Conservation (phyloP, 106 monocot species). For the Alisma plantagoaquatica region DNA sequence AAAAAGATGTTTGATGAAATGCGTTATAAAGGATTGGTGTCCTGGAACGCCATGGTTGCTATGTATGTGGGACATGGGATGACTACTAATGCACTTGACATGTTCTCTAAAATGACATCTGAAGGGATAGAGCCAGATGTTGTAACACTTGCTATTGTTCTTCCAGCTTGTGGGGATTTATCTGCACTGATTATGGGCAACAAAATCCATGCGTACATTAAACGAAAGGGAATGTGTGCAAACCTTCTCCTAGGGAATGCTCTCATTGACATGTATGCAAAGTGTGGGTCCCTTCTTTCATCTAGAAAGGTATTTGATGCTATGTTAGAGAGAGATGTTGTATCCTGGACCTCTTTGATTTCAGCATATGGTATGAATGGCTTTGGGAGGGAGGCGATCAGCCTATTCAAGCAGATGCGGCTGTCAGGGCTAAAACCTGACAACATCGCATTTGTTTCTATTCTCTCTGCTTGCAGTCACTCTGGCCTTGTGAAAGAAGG, state of each 20-base stretch:
- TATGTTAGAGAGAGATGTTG: slow-evolving; percentile 54
- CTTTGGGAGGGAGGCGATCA: slow-evolving; percentile 37
- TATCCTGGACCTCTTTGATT: slow-evolving; percentile 78
- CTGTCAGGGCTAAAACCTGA: slow-evolving; percentile 53
- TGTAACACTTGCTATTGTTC: slow-evolving; percentile 57
- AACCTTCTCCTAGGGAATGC: slow-evolving; percentile 79
- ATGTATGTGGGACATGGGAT: slow-evolving; percentile 50
- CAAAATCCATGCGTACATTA: slow-evolving; percentile 36
- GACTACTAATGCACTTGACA: slow-evolving; percentile 41
- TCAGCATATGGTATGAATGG: slow-evolving; percentile 88
- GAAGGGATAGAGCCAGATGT: slow-evolving; percentile 48
- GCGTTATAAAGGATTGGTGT: slow-evolving; percentile 33
- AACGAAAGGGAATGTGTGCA: slow-evolving; percentile 36
- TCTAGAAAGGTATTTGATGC: slow-evolving; percentile 58
- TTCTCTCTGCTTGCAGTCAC: slow-evolving; percentile 79
- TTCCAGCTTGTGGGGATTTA: slow-evolving; percentile 62
- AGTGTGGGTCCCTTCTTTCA: slow-evolving; percentile 51
- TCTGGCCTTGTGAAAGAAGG: slow-evolving; percentile 52
- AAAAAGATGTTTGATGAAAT: slow-evolving; percentile 60
- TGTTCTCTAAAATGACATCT: slow-evolving; percentile 51
- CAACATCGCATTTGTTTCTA: slow-evolving; percentile 58
- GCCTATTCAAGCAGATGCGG: slow-evolving; percentile 64
- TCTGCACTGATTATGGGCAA: slow-evolving; percentile 55
- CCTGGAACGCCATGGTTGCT: slow-evolving; percentile 93
- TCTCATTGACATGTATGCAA: slow-evolving; percentile 78